Evolutionary conservation across 164 flowering plant species (phyloP).

Genomic region (Chloranthus sessilifolius): DNA sequence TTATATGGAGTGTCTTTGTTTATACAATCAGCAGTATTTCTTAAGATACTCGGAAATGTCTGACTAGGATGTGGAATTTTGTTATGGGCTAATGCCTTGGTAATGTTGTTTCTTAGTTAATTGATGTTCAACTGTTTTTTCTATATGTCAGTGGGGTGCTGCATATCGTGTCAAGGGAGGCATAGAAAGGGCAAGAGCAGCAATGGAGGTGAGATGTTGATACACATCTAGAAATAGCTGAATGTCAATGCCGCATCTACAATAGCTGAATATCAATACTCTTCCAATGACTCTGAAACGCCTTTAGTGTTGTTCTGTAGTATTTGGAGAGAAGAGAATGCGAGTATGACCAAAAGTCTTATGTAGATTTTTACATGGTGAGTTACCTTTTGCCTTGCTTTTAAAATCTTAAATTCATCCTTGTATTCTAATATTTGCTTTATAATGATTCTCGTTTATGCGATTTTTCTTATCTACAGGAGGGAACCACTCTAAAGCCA

Average conservation of each 20-base stretch:
- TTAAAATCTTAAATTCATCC: neutral
- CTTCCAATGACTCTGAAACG: neutral
- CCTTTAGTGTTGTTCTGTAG: constrained; percentile 32
- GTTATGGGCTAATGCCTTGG: too few species aligned
- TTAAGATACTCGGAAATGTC: too few species aligned
- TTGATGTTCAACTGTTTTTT: too few species aligned
- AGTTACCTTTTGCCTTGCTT: constrained; percentile 9
- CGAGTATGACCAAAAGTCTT: constrained; percentile 77
- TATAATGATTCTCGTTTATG: constrained; percentile 1
- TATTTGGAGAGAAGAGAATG: constrained; percentile 93
- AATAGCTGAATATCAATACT: neutral
- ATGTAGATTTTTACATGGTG: constrained; percentile 79
- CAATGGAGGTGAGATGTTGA: constrained; percentile 67
- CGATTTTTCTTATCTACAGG: constrained; percentile 35
- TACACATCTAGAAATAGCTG: neutral
- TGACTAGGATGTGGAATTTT: too few species aligned
- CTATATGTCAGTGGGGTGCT: constrained; percentile 80
- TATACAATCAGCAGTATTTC: too few species aligned
- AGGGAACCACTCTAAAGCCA: constrained; percentile 53
- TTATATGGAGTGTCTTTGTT: too few species aligned
- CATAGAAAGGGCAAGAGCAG: constrained; percentile 60
- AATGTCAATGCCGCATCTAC: too few species aligned
- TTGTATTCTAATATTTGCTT: neutral
- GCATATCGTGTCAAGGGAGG: constrained; percentile 90
- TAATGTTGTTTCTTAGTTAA: too few species aligned